These are phyloP conservation scores for Calcarisporium arbuscula DNA, from an alignment of 2,329 filamentous ascomycete genomes.

Conservation along the genomic window DNA sequence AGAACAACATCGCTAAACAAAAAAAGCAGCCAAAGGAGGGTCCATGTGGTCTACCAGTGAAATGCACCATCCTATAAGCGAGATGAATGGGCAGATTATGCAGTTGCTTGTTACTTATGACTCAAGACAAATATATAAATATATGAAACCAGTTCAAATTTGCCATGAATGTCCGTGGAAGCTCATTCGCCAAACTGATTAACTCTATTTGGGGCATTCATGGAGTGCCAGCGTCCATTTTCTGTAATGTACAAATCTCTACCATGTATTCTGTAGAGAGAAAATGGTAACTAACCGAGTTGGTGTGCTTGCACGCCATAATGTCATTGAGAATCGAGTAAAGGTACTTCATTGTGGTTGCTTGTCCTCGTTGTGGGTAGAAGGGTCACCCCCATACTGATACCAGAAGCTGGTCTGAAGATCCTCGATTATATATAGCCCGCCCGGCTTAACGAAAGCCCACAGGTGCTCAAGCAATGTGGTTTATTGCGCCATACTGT, in stretches of 20 bases:
- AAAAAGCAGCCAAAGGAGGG: slow-evolving; percentile 52
- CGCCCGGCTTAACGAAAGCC: slow-evolving; percentile 28
- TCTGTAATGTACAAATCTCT: slow-evolving; percentile 21
- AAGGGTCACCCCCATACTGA: slow-evolving; percentile 17
- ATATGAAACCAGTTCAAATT: slow-evolving; percentile 8
- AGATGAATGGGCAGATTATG: background rate
- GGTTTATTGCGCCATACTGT: slow-evolving; percentile 31
- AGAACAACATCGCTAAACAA: slow-evolving; percentile 22
- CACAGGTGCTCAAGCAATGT: slow-evolving; percentile 27
- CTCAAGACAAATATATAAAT: slow-evolving; percentile 11
- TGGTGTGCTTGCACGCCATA: slow-evolving; percentile 13
- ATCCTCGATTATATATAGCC: slow-evolving; percentile 28
- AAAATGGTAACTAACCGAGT: slow-evolving; percentile 17
- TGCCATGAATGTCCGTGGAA: background rate
- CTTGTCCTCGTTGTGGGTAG: slow-evolving; percentile 13
- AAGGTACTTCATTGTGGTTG: slow-evolving; percentile 21
- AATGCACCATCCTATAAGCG: slow-evolving; percentile 61
- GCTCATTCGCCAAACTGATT: background rate
- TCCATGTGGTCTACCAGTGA: slow-evolving; percentile 70
- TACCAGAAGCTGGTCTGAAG: slow-evolving; percentile 22
- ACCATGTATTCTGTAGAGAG: slow-evolving; percentile 22
- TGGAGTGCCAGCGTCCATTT: slow-evolving; percentile 11
- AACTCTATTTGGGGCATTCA: background rate
- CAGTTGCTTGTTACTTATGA: background rate
- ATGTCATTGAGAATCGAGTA: slow-evolving; percentile 20